phyloP scores from a whole-genome alignment of 768 basidiomycete genomes.

The Hypholoma sublateritium region DNA sequence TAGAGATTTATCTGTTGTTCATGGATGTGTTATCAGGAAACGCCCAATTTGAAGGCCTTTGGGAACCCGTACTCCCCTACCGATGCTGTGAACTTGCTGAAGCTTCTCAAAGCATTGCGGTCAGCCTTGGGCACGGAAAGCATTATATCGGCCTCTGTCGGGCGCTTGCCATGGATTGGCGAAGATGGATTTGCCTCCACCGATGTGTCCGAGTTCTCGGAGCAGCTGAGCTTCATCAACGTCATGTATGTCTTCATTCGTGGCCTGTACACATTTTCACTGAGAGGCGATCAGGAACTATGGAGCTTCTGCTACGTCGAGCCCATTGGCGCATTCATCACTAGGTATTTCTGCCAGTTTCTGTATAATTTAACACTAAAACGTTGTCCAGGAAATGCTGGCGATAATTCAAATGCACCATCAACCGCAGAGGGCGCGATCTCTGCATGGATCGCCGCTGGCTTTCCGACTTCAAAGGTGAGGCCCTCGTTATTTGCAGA shows the following conservation, averaged over 20 bases:
- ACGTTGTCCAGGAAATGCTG: constrained; percentile 37
- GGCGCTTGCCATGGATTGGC: constrained; percentile 66
- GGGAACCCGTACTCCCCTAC: constrained; percentile 56
- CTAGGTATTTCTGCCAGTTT: constrained; percentile 32
- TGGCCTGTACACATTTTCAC: not conserved
- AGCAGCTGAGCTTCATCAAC: constrained; percentile 61
- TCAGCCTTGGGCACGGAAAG: constrained; percentile 53
- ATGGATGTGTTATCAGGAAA: constrained; percentile 46
- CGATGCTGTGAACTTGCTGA: constrained; percentile 64
- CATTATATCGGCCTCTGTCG: constrained; percentile 67
- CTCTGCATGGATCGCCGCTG: constrained; percentile 57
- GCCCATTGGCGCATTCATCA: constrained; percentile 70
- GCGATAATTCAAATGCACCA: constrained; percentile 43
- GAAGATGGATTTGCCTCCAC: constrained; percentile 56
- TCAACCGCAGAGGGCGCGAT: constrained; percentile 63
- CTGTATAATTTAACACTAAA: not conserved
- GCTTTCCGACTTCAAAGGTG: constrained; percentile 62
- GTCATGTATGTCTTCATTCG: constrained; percentile 50
- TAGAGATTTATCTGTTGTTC: not conserved
- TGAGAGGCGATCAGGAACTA: constrained; percentile 59
- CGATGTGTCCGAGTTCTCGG: constrained; percentile 65
- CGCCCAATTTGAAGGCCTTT: constrained; percentile 59
- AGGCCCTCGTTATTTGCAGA: constrained; percentile 33
- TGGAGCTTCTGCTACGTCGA: constrained; percentile 62
- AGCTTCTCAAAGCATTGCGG: constrained; percentile 57